Percentiles rank a stretch among this genome's conserved stretches.
These are phyloP conservation scores for Periglandula ipomoeae DNA, from an alignment of 2,329 filamentous ascomycete species.

Conservation along the genomic window DNA sequence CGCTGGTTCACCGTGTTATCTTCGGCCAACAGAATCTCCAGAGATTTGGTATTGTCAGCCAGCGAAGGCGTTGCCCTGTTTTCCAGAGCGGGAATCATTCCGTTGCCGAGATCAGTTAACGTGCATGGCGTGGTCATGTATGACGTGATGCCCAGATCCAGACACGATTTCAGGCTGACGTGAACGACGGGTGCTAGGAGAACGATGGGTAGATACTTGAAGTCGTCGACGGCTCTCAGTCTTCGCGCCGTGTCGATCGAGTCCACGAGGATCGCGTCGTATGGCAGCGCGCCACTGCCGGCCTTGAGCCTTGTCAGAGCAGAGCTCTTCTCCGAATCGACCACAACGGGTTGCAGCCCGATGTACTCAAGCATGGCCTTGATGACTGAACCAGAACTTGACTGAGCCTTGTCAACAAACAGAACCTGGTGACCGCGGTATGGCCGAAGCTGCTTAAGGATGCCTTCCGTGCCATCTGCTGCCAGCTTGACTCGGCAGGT, in stretches of 20 bases:
- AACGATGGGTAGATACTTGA: conserved; percentile 96
- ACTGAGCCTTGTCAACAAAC: conserved; percentile 87
- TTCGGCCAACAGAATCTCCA: conserved; percentile 90
- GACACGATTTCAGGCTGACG: conserved; percentile 83
- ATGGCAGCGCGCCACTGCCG: conserved; percentile 52
- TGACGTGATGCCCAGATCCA: conserved; percentile 94
- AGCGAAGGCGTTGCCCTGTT: conserved; percentile 85
- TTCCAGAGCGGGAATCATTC: conserved; percentile 90
- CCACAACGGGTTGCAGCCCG: conserved; percentile 72
- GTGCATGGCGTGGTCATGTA: conserved; percentile 98
- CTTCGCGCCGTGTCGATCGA: conserved; percentile 84
- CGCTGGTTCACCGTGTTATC: conserved; percentile 97
- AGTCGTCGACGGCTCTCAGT: conserved; percentile 80
- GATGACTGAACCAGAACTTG: conserved; percentile 67
- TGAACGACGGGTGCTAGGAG: conserved; percentile 82
- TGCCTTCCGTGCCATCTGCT: conserved; percentile 64
- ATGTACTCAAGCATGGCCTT: conserved; percentile 68
- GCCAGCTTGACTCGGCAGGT: conserved; percentile 86
- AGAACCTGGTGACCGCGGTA: conserved; percentile 89
- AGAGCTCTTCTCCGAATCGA: conserved; percentile 66
- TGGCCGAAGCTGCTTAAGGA: conserved; percentile 77
- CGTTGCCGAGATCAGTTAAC: conserved; percentile 88
- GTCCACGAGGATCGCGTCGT: conserved; percentile 94
- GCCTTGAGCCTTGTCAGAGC: conserved; percentile 43
- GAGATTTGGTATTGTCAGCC: conserved; percentile 88